Conservation (phyloP, 306 rosid genomes). For the Gleditsia sinensis region DNA sequence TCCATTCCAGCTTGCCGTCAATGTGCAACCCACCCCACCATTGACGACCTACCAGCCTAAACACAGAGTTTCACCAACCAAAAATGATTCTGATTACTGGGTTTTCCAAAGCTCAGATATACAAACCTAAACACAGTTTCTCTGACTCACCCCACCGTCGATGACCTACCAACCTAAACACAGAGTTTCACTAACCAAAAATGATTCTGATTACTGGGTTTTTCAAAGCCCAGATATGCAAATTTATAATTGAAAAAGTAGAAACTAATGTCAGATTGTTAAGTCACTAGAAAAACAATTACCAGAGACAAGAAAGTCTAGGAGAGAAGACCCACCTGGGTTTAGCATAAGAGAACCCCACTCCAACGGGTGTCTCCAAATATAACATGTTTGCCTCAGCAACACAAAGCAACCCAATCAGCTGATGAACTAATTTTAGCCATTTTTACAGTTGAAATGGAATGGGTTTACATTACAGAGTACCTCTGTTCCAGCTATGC, state of each 20-base stretch:
- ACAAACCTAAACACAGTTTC: no score
- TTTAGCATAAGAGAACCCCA: constrained; percentile 69
- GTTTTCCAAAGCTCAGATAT: not conserved
- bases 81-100: not conserved
- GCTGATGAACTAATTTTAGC: not conserved
- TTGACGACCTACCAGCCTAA: no score
- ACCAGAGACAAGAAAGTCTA: not conserved
- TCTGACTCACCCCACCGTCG: no score
- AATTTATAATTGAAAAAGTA: not conserved
- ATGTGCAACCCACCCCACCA: no score
- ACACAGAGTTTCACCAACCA: no score
- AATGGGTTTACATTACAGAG: not conserved
- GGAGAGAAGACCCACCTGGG: constrained; percentile 43
- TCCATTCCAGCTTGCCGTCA: no score
- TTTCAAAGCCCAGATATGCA: not conserved
- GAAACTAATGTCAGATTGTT: not conserved
- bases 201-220: not conserved
- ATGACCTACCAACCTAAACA: no score
- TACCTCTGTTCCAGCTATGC: constrained; percentile 79
- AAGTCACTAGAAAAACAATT: not conserved
- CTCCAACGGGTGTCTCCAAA: constrained; percentile 74
- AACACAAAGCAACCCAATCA: constrained; percentile 25
- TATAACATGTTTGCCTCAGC: constrained; percentile 69
- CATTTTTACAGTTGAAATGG: constrained; percentile 5
- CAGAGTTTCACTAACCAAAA: not conserved